Percentiles rank a stretch among this genome's conserved stretches.
Evolutionary conservation across 225 moss, liverwort and hornwort species (phyloP).

Genomic region (Thuidium tamariscinum): DNA sequence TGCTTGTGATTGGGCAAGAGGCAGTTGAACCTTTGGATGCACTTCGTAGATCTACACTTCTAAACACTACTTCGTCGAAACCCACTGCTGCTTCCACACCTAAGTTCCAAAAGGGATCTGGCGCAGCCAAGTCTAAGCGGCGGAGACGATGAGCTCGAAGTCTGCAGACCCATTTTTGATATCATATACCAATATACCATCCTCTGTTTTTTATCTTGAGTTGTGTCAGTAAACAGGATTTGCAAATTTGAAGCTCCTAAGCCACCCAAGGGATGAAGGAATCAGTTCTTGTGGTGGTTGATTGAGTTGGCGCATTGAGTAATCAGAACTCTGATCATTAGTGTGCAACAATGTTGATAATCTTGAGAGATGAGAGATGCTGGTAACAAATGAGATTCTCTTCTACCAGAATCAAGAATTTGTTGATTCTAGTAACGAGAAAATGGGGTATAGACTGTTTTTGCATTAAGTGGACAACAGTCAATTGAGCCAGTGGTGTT

Average conservation of each 20-base stretch:
- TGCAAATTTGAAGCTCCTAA: neutral
- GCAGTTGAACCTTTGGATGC: constrained; percentile 72
- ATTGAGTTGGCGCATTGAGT: neutral
- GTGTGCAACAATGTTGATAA: neutral
- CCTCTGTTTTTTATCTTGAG: neutral
- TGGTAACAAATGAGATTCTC: neutral
- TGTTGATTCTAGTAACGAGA: neutral
- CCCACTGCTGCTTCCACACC: neutral
- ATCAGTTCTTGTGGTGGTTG: neutral
- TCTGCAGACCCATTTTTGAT: constrained; percentile 16
- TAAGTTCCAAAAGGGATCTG: neutral
- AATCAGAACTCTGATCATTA: neutral
- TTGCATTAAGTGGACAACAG: neutral
- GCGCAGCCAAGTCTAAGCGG: constrained; percentile 10
- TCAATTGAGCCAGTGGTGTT: neutral
- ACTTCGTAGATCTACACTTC: constrained; percentile 41
- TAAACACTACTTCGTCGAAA: neutral
- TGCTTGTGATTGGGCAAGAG: constrained; percentile 85
- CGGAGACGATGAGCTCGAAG: constrained; percentile 9
- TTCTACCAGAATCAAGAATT: neutral
- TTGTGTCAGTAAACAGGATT: neutral
- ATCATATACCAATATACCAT: neutral
- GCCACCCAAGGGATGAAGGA: neutral
- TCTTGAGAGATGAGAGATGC: neutral
- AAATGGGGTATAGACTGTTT: neutral